Evolutionary conservation across 257 asterid genomes (phyloP).

Genomic region (Solanum chaucha): DNA sequence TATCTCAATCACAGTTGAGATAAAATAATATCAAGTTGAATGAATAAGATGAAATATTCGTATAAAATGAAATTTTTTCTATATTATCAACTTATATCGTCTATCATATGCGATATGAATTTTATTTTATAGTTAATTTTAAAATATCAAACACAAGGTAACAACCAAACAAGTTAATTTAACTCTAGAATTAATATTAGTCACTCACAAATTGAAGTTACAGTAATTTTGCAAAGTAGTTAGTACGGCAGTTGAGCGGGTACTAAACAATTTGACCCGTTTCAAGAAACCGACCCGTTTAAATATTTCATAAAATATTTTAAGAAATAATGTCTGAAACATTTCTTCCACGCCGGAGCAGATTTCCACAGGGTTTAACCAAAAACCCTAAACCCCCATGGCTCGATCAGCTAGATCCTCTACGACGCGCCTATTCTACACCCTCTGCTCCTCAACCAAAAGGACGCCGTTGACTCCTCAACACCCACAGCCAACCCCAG

Average conservation of each 20-base stretch:
- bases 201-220: neutral
- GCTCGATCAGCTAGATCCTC: slow-evolving; percentile 60
- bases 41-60: neutral
- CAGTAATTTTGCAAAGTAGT: neutral
- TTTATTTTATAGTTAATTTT: no score
- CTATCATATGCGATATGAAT: neutral
- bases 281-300: neutral
- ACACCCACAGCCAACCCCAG: slow-evolving; percentile 19
- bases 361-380: slow-evolving; percentile 34
- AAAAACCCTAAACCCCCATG: slow-evolving; percentile 40
- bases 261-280: neutral
- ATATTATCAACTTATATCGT: no score
- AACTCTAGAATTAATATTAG: neutral
- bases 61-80: no score
- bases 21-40: no score
- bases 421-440: slow-evolving; percentile 55
- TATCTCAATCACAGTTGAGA: neutral
- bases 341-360: neutral
- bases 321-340: no score
- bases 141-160: no score
- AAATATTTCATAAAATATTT: neutral
- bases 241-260: neutral
- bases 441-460: slow-evolving; percentile 23
- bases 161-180: neutral
- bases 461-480: slow-evolving; percentile 5